Conservation (phyloP, 768 basidiomycete species). For the Boletus barrowsii region DNA sequence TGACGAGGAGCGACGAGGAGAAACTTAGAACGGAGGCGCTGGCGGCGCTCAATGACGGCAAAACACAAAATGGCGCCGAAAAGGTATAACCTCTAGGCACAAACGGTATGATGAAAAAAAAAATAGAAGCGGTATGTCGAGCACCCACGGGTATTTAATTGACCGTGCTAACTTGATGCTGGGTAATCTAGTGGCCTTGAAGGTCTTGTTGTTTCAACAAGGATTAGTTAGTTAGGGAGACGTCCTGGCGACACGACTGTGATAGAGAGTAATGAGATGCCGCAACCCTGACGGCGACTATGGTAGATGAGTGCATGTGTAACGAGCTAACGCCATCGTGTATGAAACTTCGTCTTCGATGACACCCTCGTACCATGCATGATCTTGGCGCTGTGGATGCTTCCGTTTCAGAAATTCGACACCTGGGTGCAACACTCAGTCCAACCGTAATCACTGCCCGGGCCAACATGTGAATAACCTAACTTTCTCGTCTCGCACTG, state of each 20-base stretch:
- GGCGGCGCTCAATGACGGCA: neutral
- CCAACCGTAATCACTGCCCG: too few species aligned
- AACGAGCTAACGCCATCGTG: too few species aligned
- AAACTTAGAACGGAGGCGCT: conserved; percentile 42
- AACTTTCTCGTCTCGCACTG: too few species aligned
- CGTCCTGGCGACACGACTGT: neutral
- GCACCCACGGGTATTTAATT: neutral
- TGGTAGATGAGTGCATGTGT: too few species aligned
- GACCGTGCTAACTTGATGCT: neutral
- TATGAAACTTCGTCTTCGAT: too few species aligned
- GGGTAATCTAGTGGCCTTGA: neutral
- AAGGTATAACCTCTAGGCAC: conserved; percentile 1
- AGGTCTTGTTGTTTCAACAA: neutral
- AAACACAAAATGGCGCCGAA: neutral
- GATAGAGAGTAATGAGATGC: too few species aligned
- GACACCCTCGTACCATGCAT: too few species aligned
- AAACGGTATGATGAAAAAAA: neutral
- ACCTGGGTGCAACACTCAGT: too few species aligned
- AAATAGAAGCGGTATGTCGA: neutral
- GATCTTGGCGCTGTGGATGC: too few species aligned
- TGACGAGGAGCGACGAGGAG: conserved; percentile 57
- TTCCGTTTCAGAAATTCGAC: too few species aligned
- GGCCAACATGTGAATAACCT: too few species aligned
- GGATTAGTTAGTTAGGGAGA: neutral
- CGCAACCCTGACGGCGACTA: too few species aligned